Evolutionary conservation across 352 stramenopile genomes (phyloP), one percentile per base, ranked within the genome.

Genomic region (Phytophthora citricola): DNA sequence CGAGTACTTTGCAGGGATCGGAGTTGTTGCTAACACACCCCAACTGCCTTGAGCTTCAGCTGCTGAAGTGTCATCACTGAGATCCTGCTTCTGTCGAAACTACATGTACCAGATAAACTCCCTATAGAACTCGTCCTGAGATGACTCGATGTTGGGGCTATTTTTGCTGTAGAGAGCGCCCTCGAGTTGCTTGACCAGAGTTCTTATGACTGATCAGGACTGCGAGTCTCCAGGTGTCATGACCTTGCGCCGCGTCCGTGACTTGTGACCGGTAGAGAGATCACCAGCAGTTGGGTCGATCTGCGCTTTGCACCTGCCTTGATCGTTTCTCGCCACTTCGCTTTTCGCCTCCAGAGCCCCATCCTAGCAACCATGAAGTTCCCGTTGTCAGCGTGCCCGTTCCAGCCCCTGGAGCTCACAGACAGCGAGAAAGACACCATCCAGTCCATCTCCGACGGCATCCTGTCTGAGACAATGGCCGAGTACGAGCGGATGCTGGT

Each of bases 401-500:
- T 79, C 38, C 58, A 71, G 56, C 22, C 63, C 2, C 43, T 77
- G 17, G 60, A 58, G 14, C 45, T 79, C 7, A 68, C 64, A 10
- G 64, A 71, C 15, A 48, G 39, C 4, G 68, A 79, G 26, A 69
- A 77, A 54, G 27, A 54, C 11, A 67, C 39, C 11, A 48, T 79
- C 45, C 47, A 59, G 31, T 52, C 52, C 6, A 63, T 60, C 4
- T 61, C 67, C 5, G 58, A 76, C 44, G 43, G 32, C 15, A 74
- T 76, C n/a, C 32, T 79, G 22, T 32, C 26, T 2, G 71, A 79
- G 27, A 82, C 68, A 2, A 63, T 85, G 53, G 56, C 57, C 11
- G 74, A 88, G 40, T 79, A 85, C 39, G 73, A 85, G 38, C 38
- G 65, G 26, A 76, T 79, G 60, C 58, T 85, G 2, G 14, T 72